These are phyloP conservation scores for Sphaerulina vaccinii DNA, from an alignment of 2,329 filamentous ascomycete genomes.

Conservation along the genomic window DNA sequence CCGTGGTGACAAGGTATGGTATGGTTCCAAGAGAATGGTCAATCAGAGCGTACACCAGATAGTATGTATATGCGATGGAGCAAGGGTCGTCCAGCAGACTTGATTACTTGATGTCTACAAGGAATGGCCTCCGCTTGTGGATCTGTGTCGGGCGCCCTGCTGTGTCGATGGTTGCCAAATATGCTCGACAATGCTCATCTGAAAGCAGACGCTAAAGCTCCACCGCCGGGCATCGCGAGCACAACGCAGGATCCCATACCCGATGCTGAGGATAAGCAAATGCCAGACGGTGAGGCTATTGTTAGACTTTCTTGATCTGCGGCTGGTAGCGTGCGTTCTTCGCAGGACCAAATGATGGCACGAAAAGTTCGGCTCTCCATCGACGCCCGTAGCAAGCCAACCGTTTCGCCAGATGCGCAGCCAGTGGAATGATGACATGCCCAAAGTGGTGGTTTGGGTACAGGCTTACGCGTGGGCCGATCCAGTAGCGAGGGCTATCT, in stretches of 20 bases:
- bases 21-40: conserved; percentile 12
- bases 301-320: conserved; percentile 23
- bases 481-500: conserved; percentile 11
- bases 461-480: conserved; percentile 12
- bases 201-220: conserved; percentile 25
- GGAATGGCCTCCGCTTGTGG: conserved; percentile 25
- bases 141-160: conserved; percentile 22
- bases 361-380: conserved; percentile 33
- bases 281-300: conserved; percentile 27
- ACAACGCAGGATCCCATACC: conserved; percentile 19
- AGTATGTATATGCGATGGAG: conserved; percentile 31
- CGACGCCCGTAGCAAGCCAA: conserved; percentile 22
- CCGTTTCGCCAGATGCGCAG: conserved; percentile 16
- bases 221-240: conserved; percentile 24
- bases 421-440: conserved; percentile 17
- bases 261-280: conserved; percentile 18
- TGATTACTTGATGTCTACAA: conserved; percentile 26
- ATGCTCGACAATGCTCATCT: conserved; percentile 21
- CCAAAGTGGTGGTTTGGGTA: conserved; percentile 15
- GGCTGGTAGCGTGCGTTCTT: conserved; percentile 23
- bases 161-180: conserved; percentile 29
- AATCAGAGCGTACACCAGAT: conserved; percentile 14
- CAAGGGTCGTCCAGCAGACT: conserved; percentile 26
- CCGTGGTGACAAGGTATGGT: conserved; percentile 19
- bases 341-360: conserved; percentile 27